Base-by-base conservation (phyloP, 164 flowering plant genomes). In the Vitis rotundifolia region DNA sequence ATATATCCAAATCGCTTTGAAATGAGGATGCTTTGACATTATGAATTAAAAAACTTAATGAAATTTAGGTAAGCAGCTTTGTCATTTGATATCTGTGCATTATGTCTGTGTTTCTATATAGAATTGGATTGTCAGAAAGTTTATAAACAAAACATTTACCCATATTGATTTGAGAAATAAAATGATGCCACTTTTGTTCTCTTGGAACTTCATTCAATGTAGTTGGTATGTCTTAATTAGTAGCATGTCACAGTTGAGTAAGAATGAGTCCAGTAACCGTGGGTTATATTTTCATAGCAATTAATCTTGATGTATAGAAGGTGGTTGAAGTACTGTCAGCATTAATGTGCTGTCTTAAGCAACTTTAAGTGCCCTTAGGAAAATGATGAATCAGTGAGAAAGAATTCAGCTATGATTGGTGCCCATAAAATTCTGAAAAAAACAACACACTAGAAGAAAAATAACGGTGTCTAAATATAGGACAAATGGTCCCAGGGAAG, bases 321-420 rank as follows among this genome's bases (percentile, higher is more conserved):
- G 15, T 53, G n/a, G 15, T 53, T 53, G n/a, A 59, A 26, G 37
- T 37, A 59, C 11, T 59, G 31, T 59, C 44, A 16, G 13, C 10
- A 59, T 59, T 13, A 59, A 18, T 8, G 22, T 55, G 19, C 59
- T 55, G 26, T 22, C 7, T 1, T 16, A 57, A 16, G 61, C 6
- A 59, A 59, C 61, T 59, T 59, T 59, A 59, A 59, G 14, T 7
- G 14, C 61, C 61, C 28, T 59, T 53, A 53, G n/a, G 15, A 53
- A 12, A 13, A 12, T 53, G 56, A n/a, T 53, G 15, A 53, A n/a
- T 13, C 7, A 15, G 56, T 13, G n/a, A 53, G 56, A 53, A 11
- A 2, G 56, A 53, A 53, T 53, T 53, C 56, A 53, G 56, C 5
- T 4, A 53, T 13, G 56, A 53, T 53, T 53, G n/a, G n/a, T 53